These are phyloP conservation scores for Nakazawaea molendinolei DNA, from an alignment of 805 yeast genomes.

Conservation along the genomic window DNA sequence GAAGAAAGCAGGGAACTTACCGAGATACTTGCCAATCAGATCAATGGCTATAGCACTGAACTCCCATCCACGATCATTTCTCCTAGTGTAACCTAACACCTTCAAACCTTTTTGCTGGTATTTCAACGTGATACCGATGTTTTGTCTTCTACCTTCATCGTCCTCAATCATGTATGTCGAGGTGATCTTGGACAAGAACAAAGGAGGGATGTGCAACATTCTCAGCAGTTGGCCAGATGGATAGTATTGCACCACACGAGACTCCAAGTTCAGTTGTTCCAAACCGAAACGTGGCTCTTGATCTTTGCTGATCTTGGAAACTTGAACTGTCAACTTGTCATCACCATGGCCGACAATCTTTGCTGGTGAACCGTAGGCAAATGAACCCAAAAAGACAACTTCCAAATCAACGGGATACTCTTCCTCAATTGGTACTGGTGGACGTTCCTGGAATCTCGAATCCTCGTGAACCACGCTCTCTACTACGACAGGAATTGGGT, in stretches of 20 bases:
- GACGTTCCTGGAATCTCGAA: conserved; percentile 60
- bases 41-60: conserved; percentile 70
- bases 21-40: conserved; percentile 54
- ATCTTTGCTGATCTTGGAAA: conserved; percentile 39
- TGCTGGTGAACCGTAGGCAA: conserved; percentile 82
- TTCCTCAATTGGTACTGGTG: conserved; percentile 69
- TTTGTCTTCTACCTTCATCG: conserved; percentile 42
- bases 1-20: conserved; percentile 58
- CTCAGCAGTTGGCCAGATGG: conserved; percentile 62
- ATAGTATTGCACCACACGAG: conserved; percentile 46
- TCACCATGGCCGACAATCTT: conserved; percentile 51
- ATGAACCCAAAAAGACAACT: conserved; percentile 76
- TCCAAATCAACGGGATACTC: conserved; percentile 74
- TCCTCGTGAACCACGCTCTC: conserved; percentile 70
- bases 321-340: conserved; percentile 40
- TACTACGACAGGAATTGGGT: conserved; percentile 79
- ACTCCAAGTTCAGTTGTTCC: conserved; percentile 52
- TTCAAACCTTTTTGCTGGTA: conserved; percentile 73
- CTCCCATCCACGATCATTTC: conserved; percentile 68
- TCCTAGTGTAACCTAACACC: conserved; percentile 81
- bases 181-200: conserved; percentile 71
- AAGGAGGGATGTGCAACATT: conserved; percentile 47
- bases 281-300: conserved; percentile 65
- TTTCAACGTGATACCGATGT: conserved; percentile 81
- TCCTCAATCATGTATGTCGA: conserved; percentile 61